Base-by-base conservation (phyloP, 208 protist species). In the Leishmania lainsoni region DNA sequence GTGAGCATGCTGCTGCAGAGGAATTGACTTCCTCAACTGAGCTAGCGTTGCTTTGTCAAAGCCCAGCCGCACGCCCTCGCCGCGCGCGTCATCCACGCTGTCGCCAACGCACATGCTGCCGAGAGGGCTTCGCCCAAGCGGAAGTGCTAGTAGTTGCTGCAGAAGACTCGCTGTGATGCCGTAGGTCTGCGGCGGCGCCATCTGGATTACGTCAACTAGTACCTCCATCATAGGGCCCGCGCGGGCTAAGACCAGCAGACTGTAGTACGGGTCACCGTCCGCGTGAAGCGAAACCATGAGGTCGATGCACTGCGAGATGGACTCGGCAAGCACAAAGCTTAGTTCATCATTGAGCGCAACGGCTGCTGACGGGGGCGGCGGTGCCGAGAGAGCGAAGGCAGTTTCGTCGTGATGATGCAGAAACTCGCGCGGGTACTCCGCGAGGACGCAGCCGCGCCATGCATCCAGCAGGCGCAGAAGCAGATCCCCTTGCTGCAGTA, bases 401-500 rank as follows among this genome's bases (percentile, higher is more conserved):
- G 35, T 42, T n/a, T 8, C 5, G 26, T 80, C 75, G 10, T 20
- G 6, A 3, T 0, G 32, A 22, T 72, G 35, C 12, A 83, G 63
- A 65, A 65, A 48, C 6, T 61, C 69, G 45, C 49, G 61, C 9
- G 81, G 39, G 20, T 70, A 75, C 54, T 86, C 86, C 14, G 79
- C 83, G 14, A 86, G 82, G 32, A 93, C 76, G 32, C 89, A 87
- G 56, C 90, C 92, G 9, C 87, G 84, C 76, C 94, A 84, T 16
- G 83, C 81, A 78, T 94, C 90, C 5, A 95, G 63, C 49, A 97
- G 81, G 9, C 86, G 78, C 39, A 80, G 56, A 14, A 97, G 84
- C 2, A 96, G 78, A 39, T 89, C 84, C 0, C 94, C 94, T 73
- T 97, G 91, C 79, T 97, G 87, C 17, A 97, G 86, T 68, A 97